phyloP scores from a whole-genome alignment of 805 yeast species.

The Lachancea waltii region DNA sequence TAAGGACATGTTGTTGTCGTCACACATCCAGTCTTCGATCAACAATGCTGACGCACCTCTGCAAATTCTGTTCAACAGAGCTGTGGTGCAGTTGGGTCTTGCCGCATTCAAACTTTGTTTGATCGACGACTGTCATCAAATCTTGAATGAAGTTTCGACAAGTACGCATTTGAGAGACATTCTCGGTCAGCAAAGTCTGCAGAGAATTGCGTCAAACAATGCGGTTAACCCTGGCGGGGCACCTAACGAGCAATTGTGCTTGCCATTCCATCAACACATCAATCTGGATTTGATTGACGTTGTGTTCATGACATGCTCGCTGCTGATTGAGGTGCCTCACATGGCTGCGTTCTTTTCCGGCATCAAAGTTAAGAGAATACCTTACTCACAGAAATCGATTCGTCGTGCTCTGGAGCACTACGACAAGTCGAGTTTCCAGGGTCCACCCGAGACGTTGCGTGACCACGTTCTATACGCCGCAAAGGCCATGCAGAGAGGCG shows the following conservation, averaged over 20 bases:
- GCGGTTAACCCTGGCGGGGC: slow-evolving; percentile 26
- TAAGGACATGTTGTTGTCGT: slow-evolving; percentile 78
- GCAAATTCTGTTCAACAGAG: slow-evolving; percentile 92
- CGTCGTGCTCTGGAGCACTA: slow-evolving; percentile 86
- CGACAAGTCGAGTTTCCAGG: slow-evolving; percentile 90
- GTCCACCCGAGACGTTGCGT: slow-evolving; percentile 95
- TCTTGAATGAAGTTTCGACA: slow-evolving; percentile 80
- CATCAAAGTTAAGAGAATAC: slow-evolving; percentile 55
- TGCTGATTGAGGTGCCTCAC: slow-evolving; percentile 86
- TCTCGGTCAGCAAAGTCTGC: slow-evolving; percentile 79
- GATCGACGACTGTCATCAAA: slow-evolving; percentile 79
- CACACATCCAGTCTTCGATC: slow-evolving; percentile 78
- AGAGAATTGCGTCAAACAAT: slow-evolving; percentile 54
- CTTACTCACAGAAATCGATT: slow-evolving; percentile 67
- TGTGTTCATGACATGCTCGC: slow-evolving; percentile 82
- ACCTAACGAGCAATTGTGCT: slow-evolving; percentile 53
- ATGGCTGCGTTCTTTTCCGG: slow-evolving; percentile 63
- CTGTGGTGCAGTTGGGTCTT: slow-evolving; percentile 90
- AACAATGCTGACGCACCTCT: slow-evolving; percentile 77
- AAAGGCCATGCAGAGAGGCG: slow-evolving; percentile 77
- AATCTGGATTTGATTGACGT: slow-evolving; percentile 92
- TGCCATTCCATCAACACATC: slow-evolving; percentile 98
- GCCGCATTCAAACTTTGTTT: slow-evolving; percentile 91
- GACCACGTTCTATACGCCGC: slow-evolving; percentile 93
- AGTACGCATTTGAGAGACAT: slow-evolving; percentile 84